These are phyloP conservation scores for Senna tora DNA, from an alignment of 306 rosid species.

Conservation along the genomic window DNA sequence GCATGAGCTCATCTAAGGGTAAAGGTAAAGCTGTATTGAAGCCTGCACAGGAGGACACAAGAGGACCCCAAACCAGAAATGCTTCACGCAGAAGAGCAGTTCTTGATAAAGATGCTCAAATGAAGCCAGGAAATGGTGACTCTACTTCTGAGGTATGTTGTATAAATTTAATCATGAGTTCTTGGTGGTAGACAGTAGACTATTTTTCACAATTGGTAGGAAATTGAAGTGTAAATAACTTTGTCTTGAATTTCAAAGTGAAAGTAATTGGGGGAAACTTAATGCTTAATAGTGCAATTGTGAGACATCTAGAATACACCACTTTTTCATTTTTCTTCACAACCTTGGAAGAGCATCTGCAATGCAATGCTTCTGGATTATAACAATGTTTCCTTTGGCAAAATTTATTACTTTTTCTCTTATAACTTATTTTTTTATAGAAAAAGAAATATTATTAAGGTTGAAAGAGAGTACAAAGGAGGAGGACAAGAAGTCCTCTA, in stretches of 20 bases:
- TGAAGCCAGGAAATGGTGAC: slow-evolving; percentile 79
- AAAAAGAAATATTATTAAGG: too few species aligned
- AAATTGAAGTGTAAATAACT: neutral
- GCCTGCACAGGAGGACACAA: slow-evolving; percentile 81
- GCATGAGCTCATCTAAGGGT: slow-evolving; percentile 81
- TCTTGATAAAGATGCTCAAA: slow-evolving; percentile 78
- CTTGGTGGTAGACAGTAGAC: neutral
- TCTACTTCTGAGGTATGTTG: slow-evolving; percentile 92
- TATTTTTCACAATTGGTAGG: neutral
- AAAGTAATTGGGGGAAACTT: neutral
- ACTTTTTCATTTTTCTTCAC: neutral
- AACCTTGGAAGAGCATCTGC: neutral
- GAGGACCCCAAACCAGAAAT: slow-evolving; percentile 95
- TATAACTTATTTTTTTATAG: too few species aligned
- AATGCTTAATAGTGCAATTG: neutral
- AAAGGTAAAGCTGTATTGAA: slow-evolving; percentile 96
- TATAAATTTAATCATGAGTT: slow-evolving; percentile 25
- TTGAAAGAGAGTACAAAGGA: too few species aligned
- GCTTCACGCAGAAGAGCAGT: slow-evolving; percentile 86
- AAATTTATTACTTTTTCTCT: too few species aligned
- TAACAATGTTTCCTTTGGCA: neutral
- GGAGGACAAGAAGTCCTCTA: too few species aligned
- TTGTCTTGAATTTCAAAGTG: neutral
- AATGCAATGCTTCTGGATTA: neutral
- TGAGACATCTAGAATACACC: neutral